These are phyloP conservation scores for Buddleja alternifolia DNA, from an alignment of 257 asterid genomes.

Conservation along the genomic window DNA sequence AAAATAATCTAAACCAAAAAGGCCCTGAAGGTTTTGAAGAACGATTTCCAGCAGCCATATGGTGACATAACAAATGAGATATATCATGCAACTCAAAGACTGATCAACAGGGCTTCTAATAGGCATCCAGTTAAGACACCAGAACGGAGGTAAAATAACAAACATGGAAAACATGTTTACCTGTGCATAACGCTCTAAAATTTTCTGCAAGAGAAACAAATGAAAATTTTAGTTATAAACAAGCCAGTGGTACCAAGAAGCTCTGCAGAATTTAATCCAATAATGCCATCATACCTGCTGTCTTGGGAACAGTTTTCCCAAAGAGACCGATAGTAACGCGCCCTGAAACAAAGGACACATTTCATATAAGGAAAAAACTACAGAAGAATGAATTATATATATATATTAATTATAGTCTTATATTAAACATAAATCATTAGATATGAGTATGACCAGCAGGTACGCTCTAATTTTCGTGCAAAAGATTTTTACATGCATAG, in stretches of 20 bases:
- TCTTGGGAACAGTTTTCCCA: constrained; percentile 93
- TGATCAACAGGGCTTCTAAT: not conserved
- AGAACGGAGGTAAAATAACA: not conserved
- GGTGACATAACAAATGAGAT: not conserved
- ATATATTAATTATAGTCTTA: not conserved
- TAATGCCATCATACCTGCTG: constrained; percentile 63
- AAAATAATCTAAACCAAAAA: no score
- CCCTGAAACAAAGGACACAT: constrained; percentile 50
- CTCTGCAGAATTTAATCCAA: constrained; percentile 1
- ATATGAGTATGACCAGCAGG: no score
- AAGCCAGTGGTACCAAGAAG: constrained; percentile 12
- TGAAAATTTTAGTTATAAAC: constrained; percentile 27
- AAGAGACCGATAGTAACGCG: constrained; percentile 91
- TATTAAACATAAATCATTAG: not conserved
- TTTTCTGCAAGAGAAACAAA: constrained; percentile 65
- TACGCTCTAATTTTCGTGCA: no score
- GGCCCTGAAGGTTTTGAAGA: not conserved
- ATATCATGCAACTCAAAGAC: not conserved
- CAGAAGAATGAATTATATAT: not conserved
- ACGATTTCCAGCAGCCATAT: not conserved
- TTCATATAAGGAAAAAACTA: not conserved
- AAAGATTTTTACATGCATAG: not conserved
- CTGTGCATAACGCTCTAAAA: constrained; percentile 93
- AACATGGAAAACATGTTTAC: constrained; percentile 35
- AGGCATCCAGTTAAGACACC: constrained; percentile 4